These are phyloP conservation scores for Lentinula lateritia DNA, from an alignment of 768 basidiomycete species.

Conservation along the genomic window DNA sequence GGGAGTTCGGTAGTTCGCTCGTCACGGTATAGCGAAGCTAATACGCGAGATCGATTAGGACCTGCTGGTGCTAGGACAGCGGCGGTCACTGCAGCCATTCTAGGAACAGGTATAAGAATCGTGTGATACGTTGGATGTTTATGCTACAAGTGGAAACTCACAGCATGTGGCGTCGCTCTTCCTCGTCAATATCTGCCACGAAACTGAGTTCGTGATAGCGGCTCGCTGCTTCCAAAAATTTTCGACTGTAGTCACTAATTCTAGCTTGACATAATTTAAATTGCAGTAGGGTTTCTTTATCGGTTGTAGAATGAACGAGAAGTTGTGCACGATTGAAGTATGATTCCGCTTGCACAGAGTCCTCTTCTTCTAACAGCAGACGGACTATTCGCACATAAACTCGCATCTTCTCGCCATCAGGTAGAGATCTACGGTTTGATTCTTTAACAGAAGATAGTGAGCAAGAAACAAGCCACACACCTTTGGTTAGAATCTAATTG, in stretches of 20 bases:
- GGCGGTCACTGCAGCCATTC: slow-evolving; percentile 89
- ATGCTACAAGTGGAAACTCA: slow-evolving; percentile 34
- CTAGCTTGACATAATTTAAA: slow-evolving; percentile 94
- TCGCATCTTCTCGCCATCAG: slow-evolving; percentile 82
- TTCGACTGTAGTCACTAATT: slow-evolving; percentile 86
- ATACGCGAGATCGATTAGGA: slow-evolving; percentile 88
- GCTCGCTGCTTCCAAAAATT: slow-evolving; percentile 91
- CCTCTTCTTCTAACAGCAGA: slow-evolving; percentile 91
- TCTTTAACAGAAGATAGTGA: slow-evolving; percentile 8
- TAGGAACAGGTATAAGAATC: slow-evolving; percentile 21
- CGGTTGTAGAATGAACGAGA: slow-evolving; percentile 72
- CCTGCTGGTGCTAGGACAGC: slow-evolving; percentile 96
- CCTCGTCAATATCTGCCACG: slow-evolving; percentile 87
- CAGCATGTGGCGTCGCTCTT: slow-evolving; percentile 88
- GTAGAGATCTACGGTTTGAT: slow-evolving; percentile 39
- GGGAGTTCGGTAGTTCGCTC: slow-evolving; percentile 80
- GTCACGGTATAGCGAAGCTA: slow-evolving; percentile 91
- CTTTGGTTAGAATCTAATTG: slow-evolving; percentile 86
- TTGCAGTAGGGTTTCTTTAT: slow-evolving; percentile 74
- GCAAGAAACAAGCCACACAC: slow-evolving; percentile 32
- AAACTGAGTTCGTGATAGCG: slow-evolving; percentile 94
- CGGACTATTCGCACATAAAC: slow-evolving; percentile 94
- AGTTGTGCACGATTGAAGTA: slow-evolving; percentile 96
- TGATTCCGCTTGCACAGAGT: slow-evolving; percentile 95
- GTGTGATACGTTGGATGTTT: neutral